Conservation (phyloP, 2,329 filamentous ascomycete genomes). For the Cordyceps pruinosa region DNA sequence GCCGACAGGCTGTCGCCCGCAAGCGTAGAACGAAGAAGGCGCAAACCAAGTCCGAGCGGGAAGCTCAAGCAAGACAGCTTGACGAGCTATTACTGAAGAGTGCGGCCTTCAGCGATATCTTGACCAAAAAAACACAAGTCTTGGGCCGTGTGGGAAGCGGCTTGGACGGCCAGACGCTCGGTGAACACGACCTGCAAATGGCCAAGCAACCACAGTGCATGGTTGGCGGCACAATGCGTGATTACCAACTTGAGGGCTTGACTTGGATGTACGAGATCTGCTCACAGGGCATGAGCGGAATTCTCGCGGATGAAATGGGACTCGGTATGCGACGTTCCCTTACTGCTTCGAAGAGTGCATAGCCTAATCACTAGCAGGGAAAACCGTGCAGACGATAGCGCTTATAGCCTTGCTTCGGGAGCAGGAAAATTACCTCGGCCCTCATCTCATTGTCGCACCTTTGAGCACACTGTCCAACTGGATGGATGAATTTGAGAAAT, state of each 20-base stretch:
- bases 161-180: conserved; percentile 52
- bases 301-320: conserved; percentile 91
- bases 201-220: conserved; percentile 82
- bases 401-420: conserved; percentile 83
- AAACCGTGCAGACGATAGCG: conserved; percentile 86
- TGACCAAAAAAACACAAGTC: conserved; percentile 57
- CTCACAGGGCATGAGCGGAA: conserved; percentile 79
- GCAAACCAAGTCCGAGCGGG: conserved; percentile 46
- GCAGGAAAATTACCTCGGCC: conserved; percentile 73
- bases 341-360: not conserved
- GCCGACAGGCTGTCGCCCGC: conserved; percentile 27
- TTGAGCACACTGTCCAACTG: conserved; percentile 91
- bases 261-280: conserved; percentile 90
- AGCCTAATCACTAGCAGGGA: conserved; percentile 44
- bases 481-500: conserved; percentile 87
- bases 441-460: conserved; percentile 84
- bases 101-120: conserved; percentile 53
- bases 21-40: conserved; percentile 44
- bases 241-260: conserved; percentile 88
- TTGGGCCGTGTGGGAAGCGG: conserved; percentile 55
- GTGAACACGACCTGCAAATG: conserved; percentile 64
- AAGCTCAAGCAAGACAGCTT: conserved; percentile 51
- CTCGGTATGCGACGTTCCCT: conserved; percentile 45
- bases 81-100: conserved; percentile 54
- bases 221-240: conserved; percentile 81